Base-by-base conservation (phyloP, 164 flowering plant species). In the Kalanchoe fedtschenkoi region DNA sequence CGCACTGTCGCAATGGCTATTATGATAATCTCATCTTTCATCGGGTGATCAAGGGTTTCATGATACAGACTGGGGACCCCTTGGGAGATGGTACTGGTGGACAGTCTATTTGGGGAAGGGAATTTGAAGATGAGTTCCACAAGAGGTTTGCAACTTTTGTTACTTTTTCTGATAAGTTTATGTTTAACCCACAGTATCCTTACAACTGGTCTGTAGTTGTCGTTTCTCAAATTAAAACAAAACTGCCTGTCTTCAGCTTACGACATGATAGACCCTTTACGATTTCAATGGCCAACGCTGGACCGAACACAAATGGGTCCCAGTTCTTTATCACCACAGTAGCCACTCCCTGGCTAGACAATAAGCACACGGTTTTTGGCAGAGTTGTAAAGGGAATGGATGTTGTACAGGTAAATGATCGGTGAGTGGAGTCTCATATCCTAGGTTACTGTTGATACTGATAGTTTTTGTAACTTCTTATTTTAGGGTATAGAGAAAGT, bases 11-110 rank as follows among this genome's bases (percentile, higher is more conserved):
- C 51, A 95, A 95, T 78, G 99, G 97, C 35, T 95, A 95, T 68
- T 95, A 87, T 67, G 97, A 95, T 77, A 91, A 91, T 72, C 91
- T 95, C 46, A 95, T 89, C 34, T 95, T 95, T 72, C 99, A 95
- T 65, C 83, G 97, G 21, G 97, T 95, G 66, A 95, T 91, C 72
- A 91, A 78, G 78, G 99, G 99, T 62, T 95, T 95, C 77, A 95
- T 95, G 99, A 77, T 95, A 67, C 99, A 91, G 72, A 95, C 97
- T 16, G 97, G 99, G 70, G 99, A 95, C 74, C 99, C 97, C 59
- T 73, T 91, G 69, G 97, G 97, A 74, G 99, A 95, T 80, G 97
- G 99, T 51, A 91, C 99, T 51, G 99, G 99, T 57, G 99, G 97
- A 26, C 99, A 95, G 72, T 95, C 99, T 63, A 95, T 95, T 33